Conservation (phyloP, 2,329 filamentous ascomycete genomes). For the Lecanosticta acicola region DNA sequence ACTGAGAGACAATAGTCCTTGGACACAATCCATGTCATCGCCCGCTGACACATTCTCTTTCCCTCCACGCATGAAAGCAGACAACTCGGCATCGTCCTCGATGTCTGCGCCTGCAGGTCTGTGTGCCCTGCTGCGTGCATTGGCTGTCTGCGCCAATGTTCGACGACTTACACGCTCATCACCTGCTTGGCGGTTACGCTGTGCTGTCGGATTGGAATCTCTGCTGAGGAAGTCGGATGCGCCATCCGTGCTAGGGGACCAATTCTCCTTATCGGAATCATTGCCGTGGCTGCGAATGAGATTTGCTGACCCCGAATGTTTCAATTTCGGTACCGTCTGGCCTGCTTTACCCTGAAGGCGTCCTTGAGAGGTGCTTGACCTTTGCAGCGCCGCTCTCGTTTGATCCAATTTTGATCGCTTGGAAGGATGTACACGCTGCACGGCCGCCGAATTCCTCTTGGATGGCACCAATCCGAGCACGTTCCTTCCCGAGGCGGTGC, state of each 20-base stretch:
- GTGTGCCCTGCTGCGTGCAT: neutral
- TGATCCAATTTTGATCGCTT: constrained; percentile 45
- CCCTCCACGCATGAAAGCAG: constrained; percentile 65
- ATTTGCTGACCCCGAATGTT: constrained; percentile 27
- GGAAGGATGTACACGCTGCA: constrained; percentile 16
- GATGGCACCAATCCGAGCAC: constrained; percentile 49
- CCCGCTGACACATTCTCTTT: constrained; percentile 35
- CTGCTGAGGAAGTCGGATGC: neutral
- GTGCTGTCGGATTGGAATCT: neutral
- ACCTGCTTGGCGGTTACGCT: too few relatives aligned
- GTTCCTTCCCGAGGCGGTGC: constrained; percentile 60
- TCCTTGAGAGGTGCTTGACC: constrained; percentile 29
- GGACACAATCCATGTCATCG: constrained; percentile 77
- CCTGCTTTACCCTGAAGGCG: constrained; percentile 25
- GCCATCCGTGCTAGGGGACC: constrained; percentile 48
- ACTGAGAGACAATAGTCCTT: constrained; percentile 80
- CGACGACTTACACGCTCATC: neutral
- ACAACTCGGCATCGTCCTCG: constrained; percentile 59
- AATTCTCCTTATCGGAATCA: constrained; percentile 96
- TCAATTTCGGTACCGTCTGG: constrained; percentile 11
- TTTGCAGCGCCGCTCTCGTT: constrained; percentile 29
- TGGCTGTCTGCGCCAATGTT: neutral
- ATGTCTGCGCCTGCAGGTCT: constrained; percentile 29
- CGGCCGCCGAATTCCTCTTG: constrained; percentile 56
- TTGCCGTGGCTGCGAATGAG: constrained; percentile 48